A percentile compares a stretch with the other conserved stretches of the same genome.
Evolutionary conservation across 2,329 filamentous ascomycete genomes (phyloP).

Genomic region (Claviceps sorghi): DNA sequence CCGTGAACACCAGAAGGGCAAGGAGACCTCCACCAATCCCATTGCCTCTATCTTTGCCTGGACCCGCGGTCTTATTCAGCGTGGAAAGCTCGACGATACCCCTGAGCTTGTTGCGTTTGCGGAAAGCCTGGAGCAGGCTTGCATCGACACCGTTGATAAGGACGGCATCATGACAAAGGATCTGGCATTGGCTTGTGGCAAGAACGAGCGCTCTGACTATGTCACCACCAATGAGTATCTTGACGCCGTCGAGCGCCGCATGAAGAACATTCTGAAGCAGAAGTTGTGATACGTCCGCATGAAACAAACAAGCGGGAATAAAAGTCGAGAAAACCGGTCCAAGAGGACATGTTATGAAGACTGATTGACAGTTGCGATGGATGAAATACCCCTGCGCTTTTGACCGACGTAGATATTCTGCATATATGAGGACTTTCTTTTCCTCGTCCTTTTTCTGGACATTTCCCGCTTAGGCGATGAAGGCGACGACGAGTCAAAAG

Average conservation of each 20-base stretch:
- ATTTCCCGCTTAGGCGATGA: neutral
- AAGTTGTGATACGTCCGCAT: constrained; percentile 41
- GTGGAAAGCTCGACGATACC: constrained; percentile 84
- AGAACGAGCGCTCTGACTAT: constrained; percentile 69
- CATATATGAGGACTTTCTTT: neutral
- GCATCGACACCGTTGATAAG: constrained; percentile 81
- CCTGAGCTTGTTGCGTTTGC: constrained; percentile 85
- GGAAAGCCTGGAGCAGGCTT: constrained; percentile 81
- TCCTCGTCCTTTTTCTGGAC: neutral
- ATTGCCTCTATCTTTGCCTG: constrained; percentile 98
- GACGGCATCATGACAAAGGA: constrained; percentile 99
- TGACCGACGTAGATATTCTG: neutral
- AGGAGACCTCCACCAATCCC: constrained; percentile 94
- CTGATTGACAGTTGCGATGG: neutral
- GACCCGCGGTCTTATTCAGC: constrained; percentile 87
- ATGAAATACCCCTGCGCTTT: neutral
- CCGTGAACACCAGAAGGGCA: constrained; percentile 96
- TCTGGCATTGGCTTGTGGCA: constrained; percentile 84
- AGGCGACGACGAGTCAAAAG: neutral
- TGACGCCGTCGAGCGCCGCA: constrained; percentile 75
- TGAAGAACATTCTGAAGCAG: constrained; percentile 67
- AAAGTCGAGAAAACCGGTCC: neutral
- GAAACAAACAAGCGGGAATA: neutral
- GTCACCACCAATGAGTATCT: constrained; percentile 89
- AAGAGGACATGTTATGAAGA: too few relatives aligned